These are phyloP conservation scores for Ambispora gerdemannii DNA, from an alignment of 192 early-diverging fungal genomes.

Conservation along the genomic window DNA sequence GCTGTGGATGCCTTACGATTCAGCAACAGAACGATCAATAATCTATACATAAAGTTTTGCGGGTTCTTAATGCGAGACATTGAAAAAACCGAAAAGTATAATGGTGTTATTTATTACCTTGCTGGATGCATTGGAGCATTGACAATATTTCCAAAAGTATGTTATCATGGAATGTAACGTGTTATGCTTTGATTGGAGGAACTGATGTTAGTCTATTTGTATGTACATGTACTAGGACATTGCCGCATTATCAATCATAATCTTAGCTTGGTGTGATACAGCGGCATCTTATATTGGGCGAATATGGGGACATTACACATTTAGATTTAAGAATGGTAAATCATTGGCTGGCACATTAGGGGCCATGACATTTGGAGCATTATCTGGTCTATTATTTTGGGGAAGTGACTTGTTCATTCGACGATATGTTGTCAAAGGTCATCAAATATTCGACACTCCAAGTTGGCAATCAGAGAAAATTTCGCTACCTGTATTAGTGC, in stretches of 20 bases:
- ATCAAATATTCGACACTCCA: neutral
- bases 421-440: neutral
- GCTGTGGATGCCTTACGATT: slow-evolving; percentile 44
- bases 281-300: slow-evolving; percentile 44
- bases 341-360: slow-evolving; percentile 45
- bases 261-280: slow-evolving; percentile 48
- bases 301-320: slow-evolving; percentile 42
- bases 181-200: neutral
- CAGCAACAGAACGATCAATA: slow-evolving; percentile 36
- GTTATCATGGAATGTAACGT: neutral
- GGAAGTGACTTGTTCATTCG: slow-evolving; percentile 1
- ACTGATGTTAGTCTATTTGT: neutral
- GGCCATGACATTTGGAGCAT: slow-evolving; percentile 33
- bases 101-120: slow-evolving; percentile 46
- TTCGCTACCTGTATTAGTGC: slow-evolving; percentile 20
- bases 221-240: slow-evolving; percentile 32
- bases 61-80: slow-evolving; percentile 46
- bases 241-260: slow-evolving; percentile 44
- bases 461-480: slow-evolving; percentile 19
- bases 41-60: slow-evolving; percentile 34
- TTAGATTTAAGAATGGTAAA: slow-evolving; percentile 37
- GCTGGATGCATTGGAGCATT: slow-evolving; percentile 31
- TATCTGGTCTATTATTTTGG: slow-evolving; percentile 39
- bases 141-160: slow-evolving; percentile 28
- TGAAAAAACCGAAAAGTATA: slow-evolving; percentile 36